A percentile compares a stretch with the other conserved stretches of the same genome.
Evolutionary conservation across 805 yeast genomes (phyloP).

Genomic region (Allodekkera sacchari): DNA sequence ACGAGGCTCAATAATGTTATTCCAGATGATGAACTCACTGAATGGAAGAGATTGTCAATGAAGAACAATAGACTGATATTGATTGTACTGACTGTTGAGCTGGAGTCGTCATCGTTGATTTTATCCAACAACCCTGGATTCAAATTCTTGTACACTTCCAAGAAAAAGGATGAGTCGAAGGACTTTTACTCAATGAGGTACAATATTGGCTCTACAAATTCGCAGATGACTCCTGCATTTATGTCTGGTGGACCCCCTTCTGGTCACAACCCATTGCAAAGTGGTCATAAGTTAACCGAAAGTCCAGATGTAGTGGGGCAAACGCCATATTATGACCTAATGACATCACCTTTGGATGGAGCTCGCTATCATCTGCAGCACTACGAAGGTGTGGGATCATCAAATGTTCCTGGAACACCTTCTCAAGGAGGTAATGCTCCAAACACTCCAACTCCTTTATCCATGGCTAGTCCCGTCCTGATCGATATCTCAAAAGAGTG

Average conservation of each 20-base stretch:
- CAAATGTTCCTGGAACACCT: too few species aligned
- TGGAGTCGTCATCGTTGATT: slow-evolving; percentile 39
- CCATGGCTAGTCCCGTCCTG: slow-evolving; percentile 22
- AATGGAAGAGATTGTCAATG: slow-evolving; percentile 68
- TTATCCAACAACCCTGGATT: slow-evolving; percentile 17
- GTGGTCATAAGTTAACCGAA: slow-evolving; percentile 15
- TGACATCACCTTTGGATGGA: too few species aligned
- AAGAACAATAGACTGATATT: slow-evolving; percentile 47
- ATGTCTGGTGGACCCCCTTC: slow-evolving; percentile 4
- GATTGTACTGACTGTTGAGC: slow-evolving; percentile 62
- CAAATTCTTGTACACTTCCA: slow-evolving; percentile 1
- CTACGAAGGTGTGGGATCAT: too few species aligned
- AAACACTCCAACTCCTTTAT: too few species aligned
- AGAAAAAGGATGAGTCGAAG: slow-evolving; percentile 10
- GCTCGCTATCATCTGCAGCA: slow-evolving; percentile 1
- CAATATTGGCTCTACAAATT: slow-evolving; percentile 20
- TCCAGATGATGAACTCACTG: slow-evolving; percentile 74
- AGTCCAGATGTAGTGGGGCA: slow-evolving; percentile 21
- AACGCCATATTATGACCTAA: slow-evolving; percentile 15
- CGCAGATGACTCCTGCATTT: slow-evolving; percentile 15
- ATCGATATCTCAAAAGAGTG: slow-evolving; percentile 43
- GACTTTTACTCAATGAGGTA: slow-evolving; percentile 16
- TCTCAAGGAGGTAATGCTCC: too few species aligned
- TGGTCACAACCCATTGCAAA: slow-evolving; percentile 3
- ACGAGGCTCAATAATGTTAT: slow-evolving; percentile 66